phyloP scores from a whole-genome alignment of 2,329 filamentous ascomycete genomes.

The Berkeleyomyces rouxiae region DNA sequence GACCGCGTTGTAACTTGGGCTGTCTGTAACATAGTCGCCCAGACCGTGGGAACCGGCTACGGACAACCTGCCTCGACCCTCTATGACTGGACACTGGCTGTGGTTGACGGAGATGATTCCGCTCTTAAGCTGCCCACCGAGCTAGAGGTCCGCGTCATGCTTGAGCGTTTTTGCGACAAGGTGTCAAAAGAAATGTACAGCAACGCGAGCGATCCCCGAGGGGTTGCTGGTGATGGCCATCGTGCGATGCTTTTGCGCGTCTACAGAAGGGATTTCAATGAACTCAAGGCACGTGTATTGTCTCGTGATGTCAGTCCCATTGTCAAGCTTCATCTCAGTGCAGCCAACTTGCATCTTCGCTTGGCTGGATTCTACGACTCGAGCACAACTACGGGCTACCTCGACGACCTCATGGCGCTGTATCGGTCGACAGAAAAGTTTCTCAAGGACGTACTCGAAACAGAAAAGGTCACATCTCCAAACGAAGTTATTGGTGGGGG shows the following conservation, averaged over 20 bases:
- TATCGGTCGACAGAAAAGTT: conserved; percentile 58
- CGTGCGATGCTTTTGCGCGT: conserved; percentile 50
- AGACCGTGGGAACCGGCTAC: conserved; percentile 68
- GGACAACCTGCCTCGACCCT: conserved; percentile 64
- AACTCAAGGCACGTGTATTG: conserved; percentile 43
- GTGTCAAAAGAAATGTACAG: conserved; percentile 67
- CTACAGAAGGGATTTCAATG: conserved; percentile 46
- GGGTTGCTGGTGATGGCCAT: conserved; percentile 50
- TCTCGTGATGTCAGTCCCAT: conserved; percentile 41
- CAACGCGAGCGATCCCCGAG: conserved; percentile 55
- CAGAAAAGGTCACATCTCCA: conserved; percentile 31
- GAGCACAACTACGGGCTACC: conserved; percentile 51
- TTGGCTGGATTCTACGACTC: conserved; percentile 70
- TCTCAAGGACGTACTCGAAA: conserved; percentile 45
- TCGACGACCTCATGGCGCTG: conserved; percentile 57
- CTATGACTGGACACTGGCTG: conserved; percentile 58
- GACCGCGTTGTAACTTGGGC: conserved; percentile 71
- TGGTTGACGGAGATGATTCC: conserved; percentile 27
- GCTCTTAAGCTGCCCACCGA: conserved; percentile 43
- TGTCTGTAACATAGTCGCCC: conserved; percentile 69
- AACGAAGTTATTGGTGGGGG: conserved; percentile 31
- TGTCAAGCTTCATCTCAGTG: conserved; percentile 50
- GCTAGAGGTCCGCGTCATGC: conserved; percentile 50
- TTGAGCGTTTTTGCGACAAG: conserved; percentile 61
- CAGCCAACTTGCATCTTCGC: conserved; percentile 58